A percentile compares a stretch with the other conserved stretches of the same genome.
Evolutionary conservation across 805 yeast genomes (phyloP).

Genomic region (Jamesozyma spencerorum): DNA sequence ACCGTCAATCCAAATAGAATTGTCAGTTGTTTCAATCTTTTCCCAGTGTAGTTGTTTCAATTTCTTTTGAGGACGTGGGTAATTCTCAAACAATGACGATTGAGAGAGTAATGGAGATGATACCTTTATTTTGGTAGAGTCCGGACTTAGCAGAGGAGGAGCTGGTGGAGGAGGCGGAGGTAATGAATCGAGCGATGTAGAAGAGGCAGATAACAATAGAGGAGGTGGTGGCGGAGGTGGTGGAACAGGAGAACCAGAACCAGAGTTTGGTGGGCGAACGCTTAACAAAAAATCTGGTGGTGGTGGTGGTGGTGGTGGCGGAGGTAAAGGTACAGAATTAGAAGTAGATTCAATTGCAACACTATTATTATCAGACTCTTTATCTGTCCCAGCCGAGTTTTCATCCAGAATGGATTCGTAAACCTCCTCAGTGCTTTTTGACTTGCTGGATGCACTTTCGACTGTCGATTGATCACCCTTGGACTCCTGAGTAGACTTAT

Average conservation of each 20-base stretch:
- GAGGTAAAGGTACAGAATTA: slow-evolving; percentile 9
- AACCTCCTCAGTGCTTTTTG: too few relatives aligned
- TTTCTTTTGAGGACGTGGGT: slow-evolving; percentile 63
- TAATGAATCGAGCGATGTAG: background rate
- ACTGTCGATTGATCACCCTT: background rate
- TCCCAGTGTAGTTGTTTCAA: slow-evolving; percentile 97
- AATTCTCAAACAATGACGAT: slow-evolving; percentile 36
- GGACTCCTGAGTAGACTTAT: too few relatives aligned
- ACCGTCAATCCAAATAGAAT: slow-evolving; percentile 76
- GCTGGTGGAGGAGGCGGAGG: slow-evolving; percentile 30
- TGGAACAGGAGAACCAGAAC: slow-evolving; percentile 1
- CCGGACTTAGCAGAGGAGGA: slow-evolving; percentile 16
- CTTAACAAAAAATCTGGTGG: slow-evolving; percentile 5
- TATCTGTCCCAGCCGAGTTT: too few relatives aligned
- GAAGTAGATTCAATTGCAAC: slow-evolving; percentile 7
- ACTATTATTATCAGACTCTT: too few relatives aligned
- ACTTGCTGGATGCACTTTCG: background rate
- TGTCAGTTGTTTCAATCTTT: slow-evolving; percentile 70
- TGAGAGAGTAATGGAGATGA: slow-evolving; percentile 30
- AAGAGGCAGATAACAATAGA: slow-evolving; percentile 22
- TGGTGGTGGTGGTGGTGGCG: slow-evolving; percentile 25
- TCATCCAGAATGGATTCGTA: too few relatives aligned
- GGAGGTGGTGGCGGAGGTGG: slow-evolving; percentile 30
- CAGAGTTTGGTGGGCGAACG: slow-evolving; percentile 8
- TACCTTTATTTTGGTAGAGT: slow-evolving; percentile 8